These are phyloP conservation scores for Zygosaccharomyces sapae DNA, from an alignment of 1,139 yeast genomes.

Conservation along the genomic window DNA sequence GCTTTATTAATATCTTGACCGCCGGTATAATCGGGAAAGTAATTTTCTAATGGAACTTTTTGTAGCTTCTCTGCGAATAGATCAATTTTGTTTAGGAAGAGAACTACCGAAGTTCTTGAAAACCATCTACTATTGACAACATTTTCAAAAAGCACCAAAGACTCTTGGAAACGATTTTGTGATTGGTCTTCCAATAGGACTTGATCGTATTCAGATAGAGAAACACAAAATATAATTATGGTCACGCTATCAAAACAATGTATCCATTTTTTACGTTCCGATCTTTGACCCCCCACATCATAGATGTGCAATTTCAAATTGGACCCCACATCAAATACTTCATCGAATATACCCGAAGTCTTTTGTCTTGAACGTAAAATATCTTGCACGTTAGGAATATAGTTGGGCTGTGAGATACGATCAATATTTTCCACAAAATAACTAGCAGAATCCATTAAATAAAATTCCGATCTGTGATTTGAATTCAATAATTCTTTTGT, in stretches of 20 bases:
- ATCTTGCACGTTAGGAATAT: conserved; percentile 71
- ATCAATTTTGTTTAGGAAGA: conserved; percentile 85
- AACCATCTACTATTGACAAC: conserved; percentile 93
- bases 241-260: conserved; percentile 94
- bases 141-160: conserved; percentile 78
- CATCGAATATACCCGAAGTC: conserved; percentile 88
- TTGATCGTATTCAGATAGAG: conserved; percentile 87
- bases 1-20: conserved; percentile 87
- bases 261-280: conserved; percentile 93
- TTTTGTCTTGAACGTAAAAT: conserved; percentile 83
- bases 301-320: conserved; percentile 69
- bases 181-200: conserved; percentile 71
- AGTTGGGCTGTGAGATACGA: conserved; percentile 57
- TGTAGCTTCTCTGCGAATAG: conserved; percentile 82
- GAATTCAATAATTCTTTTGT: conserved; percentile 55
- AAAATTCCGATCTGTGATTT: conserved; percentile 64
- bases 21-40: conserved; percentile 88
- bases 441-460: conserved; percentile 80
- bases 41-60: conserved; percentile 75
- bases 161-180: conserved; percentile 82
- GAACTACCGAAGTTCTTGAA: conserved; percentile 75
- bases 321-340: conserved; percentile 70
- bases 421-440: conserved; percentile 70
- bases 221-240: conserved; percentile 82
- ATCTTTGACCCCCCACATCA: conserved; percentile 93